These are phyloP conservation scores for Tylopilus intermedius DNA, from an alignment of 768 basidiomycete genomes.

Conservation along the genomic window DNA sequence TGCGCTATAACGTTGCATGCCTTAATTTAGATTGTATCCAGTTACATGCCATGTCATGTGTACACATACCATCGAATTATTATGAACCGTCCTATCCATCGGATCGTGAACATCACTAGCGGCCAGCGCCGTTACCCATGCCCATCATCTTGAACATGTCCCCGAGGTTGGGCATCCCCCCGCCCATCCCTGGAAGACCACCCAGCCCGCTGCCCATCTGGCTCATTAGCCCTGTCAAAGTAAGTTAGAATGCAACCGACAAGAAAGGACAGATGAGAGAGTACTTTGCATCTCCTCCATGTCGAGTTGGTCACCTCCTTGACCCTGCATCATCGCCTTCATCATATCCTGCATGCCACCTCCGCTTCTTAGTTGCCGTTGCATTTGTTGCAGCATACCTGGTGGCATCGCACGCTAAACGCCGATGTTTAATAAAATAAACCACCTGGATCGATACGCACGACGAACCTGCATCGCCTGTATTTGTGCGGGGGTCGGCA, in stretches of 20 bases:
- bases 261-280: constrained; percentile 21
- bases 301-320: constrained; percentile 83
- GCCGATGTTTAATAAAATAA: constrained; percentile 6
- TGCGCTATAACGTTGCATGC: constrained; percentile 3
- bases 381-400: constrained; percentile 93
- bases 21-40: constrained; percentile 14
- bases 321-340: constrained; percentile 96
- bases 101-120: constrained; percentile 17
- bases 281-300: constrained; percentile 93
- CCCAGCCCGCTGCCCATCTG: constrained; percentile 70
- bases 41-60: constrained; percentile 17
- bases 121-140: constrained; percentile 51
- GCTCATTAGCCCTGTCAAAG: constrained; percentile 71
- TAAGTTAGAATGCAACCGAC: constrained; percentile 4
- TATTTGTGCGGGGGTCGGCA: constrained; percentile 90
- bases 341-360: constrained; percentile 98
- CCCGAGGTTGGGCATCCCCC: constrained; percentile 66
- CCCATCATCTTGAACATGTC: constrained; percentile 91
- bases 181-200: constrained; percentile 48
- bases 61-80: constrained; percentile 8
- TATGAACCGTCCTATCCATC: constrained; percentile 1
- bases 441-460: neutral
- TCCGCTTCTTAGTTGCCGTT: constrained; percentile 69
- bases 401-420: constrained; percentile 85
- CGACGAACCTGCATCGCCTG: constrained; percentile 82